Percentiles rank a stretch among this genome's conserved stretches.
Evolutionary conservation across 169 alveolate genomes (phyloP).

Genomic region (Plasmodium coatneyi): DNA sequence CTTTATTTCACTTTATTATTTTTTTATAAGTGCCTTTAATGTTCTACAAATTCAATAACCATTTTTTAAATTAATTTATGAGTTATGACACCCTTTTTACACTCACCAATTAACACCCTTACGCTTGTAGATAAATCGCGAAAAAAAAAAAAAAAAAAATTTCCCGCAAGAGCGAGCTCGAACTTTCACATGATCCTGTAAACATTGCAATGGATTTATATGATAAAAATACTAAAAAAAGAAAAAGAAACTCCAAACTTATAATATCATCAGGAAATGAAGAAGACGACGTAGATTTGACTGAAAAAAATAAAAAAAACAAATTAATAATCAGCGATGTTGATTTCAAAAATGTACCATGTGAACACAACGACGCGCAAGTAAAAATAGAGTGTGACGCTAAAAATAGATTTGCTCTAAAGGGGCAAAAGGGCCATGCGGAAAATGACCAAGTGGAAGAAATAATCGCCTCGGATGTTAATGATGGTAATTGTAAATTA

Average conservation of each 20-base stretch:
- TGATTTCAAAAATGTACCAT: constrained; percentile 3
- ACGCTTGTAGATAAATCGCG: constrained; percentile 1
- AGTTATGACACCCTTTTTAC: neutral
- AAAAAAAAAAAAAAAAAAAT: constrained; percentile 9
- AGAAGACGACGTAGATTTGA: constrained; percentile 8
- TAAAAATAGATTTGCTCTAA: constrained; percentile 32
- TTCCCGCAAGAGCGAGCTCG: neutral
- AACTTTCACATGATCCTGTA: constrained; percentile 16
- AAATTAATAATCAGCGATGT: neutral
- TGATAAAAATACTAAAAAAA: constrained; percentile 4
- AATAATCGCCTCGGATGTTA: neutral
- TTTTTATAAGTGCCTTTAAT: neutral
- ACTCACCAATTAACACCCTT: neutral
- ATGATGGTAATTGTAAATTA: neutral
- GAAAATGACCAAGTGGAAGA: neutral
- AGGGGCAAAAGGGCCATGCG: neutral
- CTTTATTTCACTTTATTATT: neutral
- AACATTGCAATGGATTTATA: constrained; percentile 32
- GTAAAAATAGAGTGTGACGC: constrained; percentile 25
- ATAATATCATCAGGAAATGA: constrained; percentile 16
- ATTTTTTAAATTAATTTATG: neutral
- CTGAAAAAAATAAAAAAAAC: constrained; percentile 16
- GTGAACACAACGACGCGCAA: neutral
- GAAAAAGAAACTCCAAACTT: constrained; percentile 20
- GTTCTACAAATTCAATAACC: neutral